These are phyloP conservation scores for Tubosaeta sp. DNA, from an alignment of 768 basidiomycete species.

Conservation along the genomic window DNA sequence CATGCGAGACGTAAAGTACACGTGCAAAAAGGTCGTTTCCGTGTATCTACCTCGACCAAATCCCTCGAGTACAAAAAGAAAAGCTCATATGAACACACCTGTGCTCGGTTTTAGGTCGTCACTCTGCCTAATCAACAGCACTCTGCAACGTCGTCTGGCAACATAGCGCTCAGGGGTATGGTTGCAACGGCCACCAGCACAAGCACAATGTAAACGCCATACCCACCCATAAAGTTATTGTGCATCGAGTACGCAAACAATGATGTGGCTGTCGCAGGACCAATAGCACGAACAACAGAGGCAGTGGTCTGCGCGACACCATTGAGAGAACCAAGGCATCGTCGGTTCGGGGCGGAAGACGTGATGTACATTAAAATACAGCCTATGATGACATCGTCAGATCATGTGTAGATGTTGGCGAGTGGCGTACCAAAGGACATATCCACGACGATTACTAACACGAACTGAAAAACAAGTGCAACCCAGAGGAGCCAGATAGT, in stretches of 20 bases:
- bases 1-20: constrained; percentile 23
- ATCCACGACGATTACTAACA: constrained; percentile 19
- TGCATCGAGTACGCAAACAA: constrained; percentile 37
- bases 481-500: constrained; percentile 26
- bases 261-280: constrained; percentile 30
- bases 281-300: constrained; percentile 31
- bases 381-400: constrained; percentile 34
- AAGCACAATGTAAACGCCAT: constrained; percentile 32
- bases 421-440: constrained; percentile 33
- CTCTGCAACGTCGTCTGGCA: constrained; percentile 18
- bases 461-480: constrained; percentile 23
- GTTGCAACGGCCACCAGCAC: constrained; percentile 13
- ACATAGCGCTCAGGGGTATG: constrained; percentile 17
- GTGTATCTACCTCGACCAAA: constrained; percentile 1
- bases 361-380: constrained; percentile 69
- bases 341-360: constrained; percentile 59
- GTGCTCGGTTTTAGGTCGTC: neutral
- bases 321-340: constrained; percentile 66
- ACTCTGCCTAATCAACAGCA: constrained; percentile 9
- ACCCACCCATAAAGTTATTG: constrained; percentile 33
- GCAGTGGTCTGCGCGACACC: constrained; percentile 38
- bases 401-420: neutral
- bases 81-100: constrained; percentile 14
- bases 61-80: neutral
- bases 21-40: constrained; percentile 1